Evolutionary conservation across 1,284 basidiomycete species (phyloP), one percentile per base, ranked within the genome.

Genomic region (Melampsora americana): DNA sequence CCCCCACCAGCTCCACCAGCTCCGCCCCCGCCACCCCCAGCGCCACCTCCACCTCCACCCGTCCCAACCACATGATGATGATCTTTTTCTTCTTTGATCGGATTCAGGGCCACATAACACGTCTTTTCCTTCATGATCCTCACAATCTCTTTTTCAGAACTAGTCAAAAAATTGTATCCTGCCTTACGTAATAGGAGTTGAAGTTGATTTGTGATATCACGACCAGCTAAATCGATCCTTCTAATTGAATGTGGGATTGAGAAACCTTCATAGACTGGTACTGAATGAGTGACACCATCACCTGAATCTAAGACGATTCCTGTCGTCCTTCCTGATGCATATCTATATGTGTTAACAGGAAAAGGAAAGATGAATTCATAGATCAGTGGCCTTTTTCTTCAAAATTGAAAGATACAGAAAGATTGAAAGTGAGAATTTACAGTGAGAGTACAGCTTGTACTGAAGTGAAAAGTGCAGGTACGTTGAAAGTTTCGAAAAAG

Each of bases 401-500:
- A 30, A 16, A 56, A 61, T 61, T 60, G 69, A 69, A 66, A 60
- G 65, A 80, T 50, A 2, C 59, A 62, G 59, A 14, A 53, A 20
- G 50, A 26, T 26, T 26, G 23, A 20, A 20, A 53, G 50, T 20
- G 26, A 4, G 0, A 5, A 84, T 90, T 83, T 82, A 96, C 93
- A 99, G 84, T 79, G 93, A 93, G 73, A 99, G 86, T 26, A 99
- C 95, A 32, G 96, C 96, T 85, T 99, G 96, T 4, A 99, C 92
- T 66, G 92, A 95, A 20, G 92, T 95, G 85, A 94, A 99, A 78
- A 99, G 86, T 9, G 96, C 96, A 26, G 96, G 96, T 23, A 99
- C 96, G 83, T 99, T 99, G 88, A 97, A 97, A 3, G 95, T 97
- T 82, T 98, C 95, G 84, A 97, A 98, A 84, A 98, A 96, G 85